Evolutionary conservation across 1,284 basidiomycete species (phyloP).

Genomic region (Afroboletus lepidellus): DNA sequence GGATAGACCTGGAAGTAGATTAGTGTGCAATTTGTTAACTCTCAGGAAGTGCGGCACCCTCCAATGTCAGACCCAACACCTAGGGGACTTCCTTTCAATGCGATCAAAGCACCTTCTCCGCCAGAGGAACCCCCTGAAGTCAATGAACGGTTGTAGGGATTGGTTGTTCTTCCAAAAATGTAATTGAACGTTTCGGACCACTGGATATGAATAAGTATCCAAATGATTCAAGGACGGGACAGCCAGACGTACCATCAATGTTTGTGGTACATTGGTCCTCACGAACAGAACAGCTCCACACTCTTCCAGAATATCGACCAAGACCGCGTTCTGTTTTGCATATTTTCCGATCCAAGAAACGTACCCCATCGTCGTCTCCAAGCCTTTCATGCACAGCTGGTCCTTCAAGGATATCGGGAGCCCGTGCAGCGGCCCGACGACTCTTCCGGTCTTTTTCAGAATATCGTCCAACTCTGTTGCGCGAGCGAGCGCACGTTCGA

Average conservation of each 20-base stretch:
- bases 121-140: slow-evolving; percentile 62
- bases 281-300: slow-evolving; percentile 69
- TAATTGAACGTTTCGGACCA: slow-evolving; percentile 63
- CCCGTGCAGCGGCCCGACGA: slow-evolving; percentile 60
- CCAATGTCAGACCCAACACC: slow-evolving; percentile 74
- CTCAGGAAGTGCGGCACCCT: slow-evolving; percentile 38
- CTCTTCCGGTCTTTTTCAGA: slow-evolving; percentile 43
- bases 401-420: slow-evolving; percentile 64
- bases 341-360: slow-evolving; percentile 45
- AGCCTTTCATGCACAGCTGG: slow-evolving; percentile 51
- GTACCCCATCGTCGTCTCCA: slow-evolving; percentile 61
- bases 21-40: not conserved
- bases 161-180: slow-evolving; percentile 69
- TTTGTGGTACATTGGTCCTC: slow-evolving; percentile 71
- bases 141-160: slow-evolving; percentile 54
- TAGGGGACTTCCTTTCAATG: slow-evolving; percentile 53
- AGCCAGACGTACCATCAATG: slow-evolving; percentile 47
- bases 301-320: slow-evolving; percentile 58
- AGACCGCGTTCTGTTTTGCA: slow-evolving; percentile 39
- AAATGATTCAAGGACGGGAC: not conserved
- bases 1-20: slow-evolving; percentile 49
- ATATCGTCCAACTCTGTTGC: slow-evolving; percentile 54
- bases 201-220: slow-evolving; percentile 31
- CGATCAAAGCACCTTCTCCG: slow-evolving; percentile 64
- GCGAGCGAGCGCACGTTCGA: slow-evolving; percentile 50